phyloP scores from a whole-genome alignment of 2,329 filamentous ascomycete genomes.

The Xylariaceae sp. region DNA sequence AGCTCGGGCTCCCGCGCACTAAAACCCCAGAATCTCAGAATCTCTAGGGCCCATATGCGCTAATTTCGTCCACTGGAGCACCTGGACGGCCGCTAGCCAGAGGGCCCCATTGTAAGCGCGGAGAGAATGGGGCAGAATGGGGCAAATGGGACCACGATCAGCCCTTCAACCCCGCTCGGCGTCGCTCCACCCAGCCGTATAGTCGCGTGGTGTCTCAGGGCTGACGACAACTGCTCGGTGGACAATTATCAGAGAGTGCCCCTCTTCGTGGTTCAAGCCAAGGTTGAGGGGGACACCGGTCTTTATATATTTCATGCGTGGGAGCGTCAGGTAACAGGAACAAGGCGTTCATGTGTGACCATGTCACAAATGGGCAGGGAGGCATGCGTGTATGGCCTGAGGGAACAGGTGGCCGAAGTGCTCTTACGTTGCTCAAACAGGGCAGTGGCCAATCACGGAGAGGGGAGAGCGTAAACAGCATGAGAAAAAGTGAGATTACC shows the following conservation, averaged over 20 bases:
- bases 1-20: neutral
- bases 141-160: neutral
- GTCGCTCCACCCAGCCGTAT: neutral
- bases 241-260: too few relatives aligned
- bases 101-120: neutral
- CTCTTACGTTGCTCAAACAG: slow-evolving; percentile 1
- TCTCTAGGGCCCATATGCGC: too few relatives aligned
- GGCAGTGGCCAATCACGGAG: slow-evolving; percentile 1
- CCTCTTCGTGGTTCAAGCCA: too few relatives aligned
- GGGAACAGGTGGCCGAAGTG: neutral
- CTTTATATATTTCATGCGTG: neutral
- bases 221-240: neutral
- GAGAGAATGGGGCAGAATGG: neutral
- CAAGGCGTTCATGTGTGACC: neutral
- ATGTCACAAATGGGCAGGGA: neutral
- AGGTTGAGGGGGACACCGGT: neutral
- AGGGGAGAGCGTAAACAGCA: neutral
- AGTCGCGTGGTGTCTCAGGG: neutral
- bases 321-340: too few relatives aligned
- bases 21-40: too few relatives aligned
- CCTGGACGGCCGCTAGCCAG: neutral
- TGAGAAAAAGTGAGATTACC: slow-evolving; percentile 1
- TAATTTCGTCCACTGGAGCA: neutral
- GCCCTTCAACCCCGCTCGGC: neutral
- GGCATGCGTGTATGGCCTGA: neutral